Evolutionary conservation across 805 yeast species (phyloP).

Genomic region (Ogataea angusta): DNA sequence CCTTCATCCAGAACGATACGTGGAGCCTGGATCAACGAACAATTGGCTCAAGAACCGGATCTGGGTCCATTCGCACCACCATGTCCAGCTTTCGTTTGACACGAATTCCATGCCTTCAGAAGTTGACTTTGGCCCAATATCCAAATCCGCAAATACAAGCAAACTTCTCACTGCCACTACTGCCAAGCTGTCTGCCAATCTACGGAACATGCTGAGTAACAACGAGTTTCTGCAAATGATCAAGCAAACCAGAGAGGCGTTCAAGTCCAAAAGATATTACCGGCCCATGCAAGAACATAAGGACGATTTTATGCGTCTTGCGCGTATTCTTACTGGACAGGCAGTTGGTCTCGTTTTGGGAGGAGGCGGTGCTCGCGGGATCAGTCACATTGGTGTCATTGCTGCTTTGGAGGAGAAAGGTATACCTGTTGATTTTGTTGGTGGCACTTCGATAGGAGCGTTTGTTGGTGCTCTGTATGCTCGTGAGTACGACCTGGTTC

Average conservation of each 20-base stretch:
- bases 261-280: conserved; percentile 26
- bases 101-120: conserved; percentile 12
- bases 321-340: conserved; percentile 85
- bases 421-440: conserved; percentile 88
- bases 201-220: conserved; percentile 28
- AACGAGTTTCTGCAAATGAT: conserved; percentile 29
- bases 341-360: conserved; percentile 94
- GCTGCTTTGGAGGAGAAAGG: conserved; percentile 88
- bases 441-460: conserved; percentile 96
- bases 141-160: conserved; percentile 4
- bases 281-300: conserved; percentile 55
- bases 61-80: conserved; percentile 95
- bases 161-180: conserved; percentile 23
- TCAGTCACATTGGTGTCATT: conserved; percentile 89
- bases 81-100: conserved; percentile 60
- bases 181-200: conserved; percentile 24
- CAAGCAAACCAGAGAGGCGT: conserved; percentile 27
- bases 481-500: conserved; percentile 84
- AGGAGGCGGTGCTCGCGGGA: conserved; percentile 97
- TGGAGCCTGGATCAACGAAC: conserved; percentile 80
- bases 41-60: conserved; percentile 79
- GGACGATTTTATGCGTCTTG: conserved; percentile 84
- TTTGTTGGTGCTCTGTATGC: conserved; percentile 96
- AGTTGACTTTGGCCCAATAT: conserved; percentile 16
- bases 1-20: conserved; percentile 78